Base-by-base conservation (phyloP, 306 rosid genomes). In the Urtica urens region DNA sequence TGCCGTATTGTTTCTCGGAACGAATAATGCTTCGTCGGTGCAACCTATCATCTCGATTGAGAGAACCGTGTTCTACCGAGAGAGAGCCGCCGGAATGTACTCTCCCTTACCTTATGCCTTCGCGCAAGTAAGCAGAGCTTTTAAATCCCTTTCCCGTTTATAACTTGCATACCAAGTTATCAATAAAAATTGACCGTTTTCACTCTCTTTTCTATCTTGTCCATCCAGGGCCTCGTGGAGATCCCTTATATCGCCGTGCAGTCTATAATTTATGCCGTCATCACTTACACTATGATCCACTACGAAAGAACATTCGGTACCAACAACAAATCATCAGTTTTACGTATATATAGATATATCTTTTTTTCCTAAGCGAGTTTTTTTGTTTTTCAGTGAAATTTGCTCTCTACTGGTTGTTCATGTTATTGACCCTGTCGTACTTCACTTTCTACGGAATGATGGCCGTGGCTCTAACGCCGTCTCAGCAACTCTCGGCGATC, bases 361-460 rank as follows among this genome's bases (percentile, higher is more conserved):
- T 39, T 3, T 34, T 4, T 16, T 15, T n/a, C 8, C 5, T 39
- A 39, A n/a, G 44, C 18, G n/a, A n/a, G n/a, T n/a, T n/a, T n/a
- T n/a, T n/a, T n/a, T n/a, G n/a, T n/a, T n/a, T n/a, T n/a, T n/a
- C 92, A 90, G 99, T 60, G 11, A 90, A 90, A 33, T 90, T 85
- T 58, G 62, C 73, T 3, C 79, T 81, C 47, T 90, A 90, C 68
- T 64, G 77, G 4, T 7, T 81, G 64, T 81, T 90, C 76, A 74
- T 90, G 99, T 90, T 90, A 82, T 69, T 90, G 46, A 81, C 99
- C 3, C 85, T 90, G 76, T 84, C 92, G 23, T 90, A 84, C 78
- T 90, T 90, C 70, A 90, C 99, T 43, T 85, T 74, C 44, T 90
- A 84, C 59, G 99, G 99, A 62, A 79, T 84, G 94, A 80, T 83